Conservation (phyloP, 495 filamentous ascomycete species). For the Jackrogersella minutella region DNA sequence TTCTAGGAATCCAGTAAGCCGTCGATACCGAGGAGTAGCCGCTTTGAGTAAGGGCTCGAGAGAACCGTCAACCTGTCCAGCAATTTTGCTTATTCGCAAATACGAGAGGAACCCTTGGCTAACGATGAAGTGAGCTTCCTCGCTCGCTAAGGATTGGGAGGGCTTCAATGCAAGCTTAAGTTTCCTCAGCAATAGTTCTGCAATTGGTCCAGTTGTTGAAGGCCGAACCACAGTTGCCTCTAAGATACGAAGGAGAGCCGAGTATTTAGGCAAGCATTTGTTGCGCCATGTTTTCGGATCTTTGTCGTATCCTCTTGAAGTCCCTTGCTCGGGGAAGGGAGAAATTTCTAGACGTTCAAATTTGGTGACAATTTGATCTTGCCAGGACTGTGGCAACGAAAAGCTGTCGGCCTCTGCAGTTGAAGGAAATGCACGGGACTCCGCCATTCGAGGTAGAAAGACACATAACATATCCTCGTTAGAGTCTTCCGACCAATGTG, state of each 20-base stretch:
- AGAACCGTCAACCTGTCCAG: slow-evolving; percentile 58
- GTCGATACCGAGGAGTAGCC: slow-evolving; percentile 68
- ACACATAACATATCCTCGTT: slow-evolving; percentile 74
- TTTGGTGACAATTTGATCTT: slow-evolving; percentile 70
- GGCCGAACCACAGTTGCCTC: slow-evolving; percentile 59
- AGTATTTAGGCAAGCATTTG: slow-evolving; percentile 64
- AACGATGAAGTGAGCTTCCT: slow-evolving; percentile 65
- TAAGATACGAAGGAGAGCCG: slow-evolving; percentile 59
- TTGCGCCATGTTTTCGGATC: slow-evolving; percentile 62
- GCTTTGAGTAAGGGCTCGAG: slow-evolving; percentile 66
- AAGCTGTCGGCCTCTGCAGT: slow-evolving; percentile 63
- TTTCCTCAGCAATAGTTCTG: slow-evolving; percentile 63
- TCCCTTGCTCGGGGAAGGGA: slow-evolving; percentile 63
- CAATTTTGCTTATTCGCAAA: slow-evolving; percentile 57
- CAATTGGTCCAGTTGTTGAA: slow-evolving; percentile 61
- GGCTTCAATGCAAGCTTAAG: slow-evolving; percentile 65
- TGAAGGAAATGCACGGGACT: slow-evolving; percentile 58
- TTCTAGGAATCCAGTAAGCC: slow-evolving; percentile 71
- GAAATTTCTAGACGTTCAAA: slow-evolving; percentile 65
- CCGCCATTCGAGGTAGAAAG: slow-evolving; percentile 71
- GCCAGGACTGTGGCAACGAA: slow-evolving; percentile 71
- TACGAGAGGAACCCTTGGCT: slow-evolving; percentile 64
- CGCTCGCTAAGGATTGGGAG: slow-evolving; percentile 60
- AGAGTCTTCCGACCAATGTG: slow-evolving; percentile 70
- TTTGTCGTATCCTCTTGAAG: slow-evolving; percentile 52